Percentiles rank a stretch among this genome's conserved stretches.
These are phyloP conservation scores for Jamesozyma piceae DNA, from an alignment of 805 yeast genomes.

Conservation along the genomic window DNA sequence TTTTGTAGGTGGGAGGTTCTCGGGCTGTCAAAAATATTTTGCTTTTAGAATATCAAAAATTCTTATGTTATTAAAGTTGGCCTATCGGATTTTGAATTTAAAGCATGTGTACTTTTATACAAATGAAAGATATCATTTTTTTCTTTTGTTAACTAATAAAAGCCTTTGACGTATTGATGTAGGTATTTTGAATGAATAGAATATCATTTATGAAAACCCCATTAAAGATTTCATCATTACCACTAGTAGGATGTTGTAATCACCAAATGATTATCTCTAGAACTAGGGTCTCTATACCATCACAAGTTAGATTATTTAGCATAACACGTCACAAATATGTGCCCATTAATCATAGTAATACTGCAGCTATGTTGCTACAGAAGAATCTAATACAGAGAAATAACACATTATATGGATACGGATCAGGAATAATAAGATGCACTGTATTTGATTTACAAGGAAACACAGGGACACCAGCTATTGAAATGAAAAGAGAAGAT, in stretches of 20 bases:
- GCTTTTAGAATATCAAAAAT: no score
- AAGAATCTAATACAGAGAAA: constrained; percentile 33
- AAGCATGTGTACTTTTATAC: no score
- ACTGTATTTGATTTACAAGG: constrained; percentile 72
- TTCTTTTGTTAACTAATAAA: no score
- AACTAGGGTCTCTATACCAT: not conserved
- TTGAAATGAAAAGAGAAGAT: constrained; percentile 63
- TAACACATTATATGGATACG: constrained; percentile 27
- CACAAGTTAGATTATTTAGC: not conserved
- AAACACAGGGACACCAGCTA: constrained; percentile 56
- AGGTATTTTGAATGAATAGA: no score
- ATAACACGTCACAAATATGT: not conserved
- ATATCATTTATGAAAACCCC: no score
- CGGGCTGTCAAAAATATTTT: no score
- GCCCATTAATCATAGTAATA: constrained; percentile 3
- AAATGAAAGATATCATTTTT: no score
- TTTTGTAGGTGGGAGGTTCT: no score
- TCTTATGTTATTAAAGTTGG: no score
- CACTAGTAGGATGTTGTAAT: not conserved
- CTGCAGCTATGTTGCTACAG: constrained; percentile 30
- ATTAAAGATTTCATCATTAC: no score
- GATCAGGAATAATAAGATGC: constrained; percentile 49
- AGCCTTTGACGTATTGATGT: no score
- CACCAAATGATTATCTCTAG: not conserved
- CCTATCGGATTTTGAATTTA: no score